Evolutionary conservation across 176 grass and related monocot species (phyloP).

Genomic region (Alloteropsis semialata): DNA sequence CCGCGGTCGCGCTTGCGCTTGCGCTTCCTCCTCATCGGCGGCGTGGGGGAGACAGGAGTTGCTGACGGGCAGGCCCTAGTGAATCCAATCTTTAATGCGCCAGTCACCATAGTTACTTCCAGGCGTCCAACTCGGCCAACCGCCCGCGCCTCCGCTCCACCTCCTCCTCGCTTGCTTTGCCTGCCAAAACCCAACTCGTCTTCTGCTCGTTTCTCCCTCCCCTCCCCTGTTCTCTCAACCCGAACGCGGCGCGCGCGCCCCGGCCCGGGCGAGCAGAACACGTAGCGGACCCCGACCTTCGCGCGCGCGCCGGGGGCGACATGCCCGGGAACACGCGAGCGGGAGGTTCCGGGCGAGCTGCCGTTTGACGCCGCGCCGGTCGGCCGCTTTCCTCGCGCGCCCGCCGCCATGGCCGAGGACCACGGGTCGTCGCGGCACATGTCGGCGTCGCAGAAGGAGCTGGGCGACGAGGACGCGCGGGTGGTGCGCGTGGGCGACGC

Average conservation of each 20-base stretch:
- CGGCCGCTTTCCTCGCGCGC: background rate
- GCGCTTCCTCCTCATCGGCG: background rate
- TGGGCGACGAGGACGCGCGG: conserved; percentile 76
- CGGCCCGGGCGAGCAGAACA: too few species aligned
- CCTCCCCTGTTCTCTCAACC: conserved; percentile 33
- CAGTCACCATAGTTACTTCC: conserved; percentile 25
- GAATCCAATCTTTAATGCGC: conserved; percentile 32
- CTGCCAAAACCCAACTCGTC: conserved; percentile 28
- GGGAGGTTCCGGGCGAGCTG: background rate
- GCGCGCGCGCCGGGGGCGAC: background rate
- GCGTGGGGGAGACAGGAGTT: background rate
- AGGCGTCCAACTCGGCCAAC: conserved; percentile 15
- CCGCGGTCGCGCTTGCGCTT: background rate
- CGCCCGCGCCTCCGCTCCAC: background rate
- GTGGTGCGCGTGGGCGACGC: conserved; percentile 61
- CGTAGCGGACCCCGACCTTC: conserved; percentile 11
- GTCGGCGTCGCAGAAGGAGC: conserved; percentile 64
- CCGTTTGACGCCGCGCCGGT: background rate
- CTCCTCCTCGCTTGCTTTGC: background rate
- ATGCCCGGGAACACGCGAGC: conserved; percentile 1
- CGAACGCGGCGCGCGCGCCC: background rate
- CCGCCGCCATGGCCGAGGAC: conserved; percentile 44
- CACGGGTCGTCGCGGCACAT: conserved; percentile 64
- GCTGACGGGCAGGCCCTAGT: background rate
- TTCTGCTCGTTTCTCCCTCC: background rate